Evolutionary conservation across 1,284 basidiomycete genomes (phyloP).

Genomic region (Pascua guehoae): DNA sequence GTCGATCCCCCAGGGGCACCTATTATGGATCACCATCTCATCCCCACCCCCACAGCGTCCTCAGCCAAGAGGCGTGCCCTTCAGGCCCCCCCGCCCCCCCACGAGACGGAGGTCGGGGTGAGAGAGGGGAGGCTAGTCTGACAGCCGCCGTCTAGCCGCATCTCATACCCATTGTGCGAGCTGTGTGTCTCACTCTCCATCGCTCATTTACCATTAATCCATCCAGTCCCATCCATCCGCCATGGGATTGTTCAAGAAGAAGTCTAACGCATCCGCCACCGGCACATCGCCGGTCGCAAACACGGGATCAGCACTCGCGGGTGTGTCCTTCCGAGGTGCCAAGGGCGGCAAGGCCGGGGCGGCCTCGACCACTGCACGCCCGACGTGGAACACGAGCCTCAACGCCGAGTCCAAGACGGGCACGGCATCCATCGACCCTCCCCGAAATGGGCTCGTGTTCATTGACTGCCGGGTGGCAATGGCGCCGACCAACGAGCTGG

Average conservation of each 20-base stretch:
- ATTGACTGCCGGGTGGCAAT: constrained; percentile 15
- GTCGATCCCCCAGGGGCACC: too few relatives aligned
- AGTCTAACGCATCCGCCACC: not conserved
- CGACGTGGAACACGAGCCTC: constrained; percentile 14
- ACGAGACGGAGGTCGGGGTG: too few relatives aligned
- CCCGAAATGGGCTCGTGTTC: constrained; percentile 14
- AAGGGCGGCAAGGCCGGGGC: constrained; percentile 4
- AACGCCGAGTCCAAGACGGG: constrained; percentile 9
- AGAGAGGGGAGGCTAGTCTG: too few relatives aligned
- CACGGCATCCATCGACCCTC: constrained; percentile 1
- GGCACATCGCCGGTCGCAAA: not conserved
- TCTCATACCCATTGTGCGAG: too few relatives aligned
- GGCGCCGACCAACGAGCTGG: constrained; percentile 13
- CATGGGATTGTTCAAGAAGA: constrained; percentile 4
- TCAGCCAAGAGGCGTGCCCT: too few relatives aligned
- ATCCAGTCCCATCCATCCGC: not conserved
- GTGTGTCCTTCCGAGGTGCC: constrained; percentile 14
- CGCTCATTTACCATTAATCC: not conserved
- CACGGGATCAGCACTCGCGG: constrained; percentile 8
- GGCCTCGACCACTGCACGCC: not conserved
- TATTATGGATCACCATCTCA: too few relatives aligned
- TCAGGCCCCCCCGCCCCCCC: too few relatives aligned
- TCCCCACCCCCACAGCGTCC: too few relatives aligned
- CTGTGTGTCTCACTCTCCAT: too few relatives aligned
- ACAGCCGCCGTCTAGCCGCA: too few relatives aligned